These are phyloP conservation scores for Aquilaria malaccensis DNA, from an alignment of 345 rosid genomes.

Conservation along the genomic window DNA sequence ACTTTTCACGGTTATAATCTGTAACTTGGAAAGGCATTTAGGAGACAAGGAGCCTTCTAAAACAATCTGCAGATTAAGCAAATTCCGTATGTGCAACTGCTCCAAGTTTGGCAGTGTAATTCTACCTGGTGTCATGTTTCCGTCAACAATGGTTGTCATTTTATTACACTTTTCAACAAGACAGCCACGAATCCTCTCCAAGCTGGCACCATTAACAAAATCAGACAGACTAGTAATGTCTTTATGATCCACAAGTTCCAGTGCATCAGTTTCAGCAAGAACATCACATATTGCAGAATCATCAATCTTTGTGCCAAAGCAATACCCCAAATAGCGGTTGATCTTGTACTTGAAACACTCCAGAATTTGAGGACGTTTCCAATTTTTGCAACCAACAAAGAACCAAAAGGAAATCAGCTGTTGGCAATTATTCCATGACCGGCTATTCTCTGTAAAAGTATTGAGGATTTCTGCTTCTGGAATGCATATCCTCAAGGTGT, in stretches of 20 bases:
- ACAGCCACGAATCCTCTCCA: slow-evolving; percentile 12
- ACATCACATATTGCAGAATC: slow-evolving; percentile 9
- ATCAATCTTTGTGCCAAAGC: neutral
- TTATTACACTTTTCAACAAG: slow-evolving; percentile 3
- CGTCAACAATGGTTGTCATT: slow-evolving; percentile 11
- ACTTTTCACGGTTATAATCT: slow-evolving; percentile 6
- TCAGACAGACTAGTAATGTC: slow-evolving; percentile 18
- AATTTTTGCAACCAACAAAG: slow-evolving; percentile 9
- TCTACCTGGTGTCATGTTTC: neutral
- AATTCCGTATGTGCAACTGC: slow-evolving; percentile 4
- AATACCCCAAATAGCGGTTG: slow-evolving; percentile 9
- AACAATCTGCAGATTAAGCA: slow-evolving; percentile 10
- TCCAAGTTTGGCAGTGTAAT: slow-evolving; percentile 7
- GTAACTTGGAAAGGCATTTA: slow-evolving; percentile 20
- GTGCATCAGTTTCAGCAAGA: slow-evolving; percentile 23
- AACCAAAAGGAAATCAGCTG: slow-evolving; percentile 13
- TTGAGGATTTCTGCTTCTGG: slow-evolving; percentile 6
- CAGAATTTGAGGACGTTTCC: slow-evolving; percentile 9
- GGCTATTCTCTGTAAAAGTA: slow-evolving; percentile 10
- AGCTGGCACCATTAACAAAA: slow-evolving; percentile 1
- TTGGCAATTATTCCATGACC: slow-evolving; percentile 9
- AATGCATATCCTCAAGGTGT: slow-evolving; percentile 13
- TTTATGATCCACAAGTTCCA: slow-evolving; percentile 21
- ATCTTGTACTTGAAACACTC: slow-evolving; percentile 8
- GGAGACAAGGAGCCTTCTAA: slow-evolving; percentile 18